phyloP scores from a whole-genome alignment of 257 asterid species.

The Schizonepeta tenuifolia region DNA sequence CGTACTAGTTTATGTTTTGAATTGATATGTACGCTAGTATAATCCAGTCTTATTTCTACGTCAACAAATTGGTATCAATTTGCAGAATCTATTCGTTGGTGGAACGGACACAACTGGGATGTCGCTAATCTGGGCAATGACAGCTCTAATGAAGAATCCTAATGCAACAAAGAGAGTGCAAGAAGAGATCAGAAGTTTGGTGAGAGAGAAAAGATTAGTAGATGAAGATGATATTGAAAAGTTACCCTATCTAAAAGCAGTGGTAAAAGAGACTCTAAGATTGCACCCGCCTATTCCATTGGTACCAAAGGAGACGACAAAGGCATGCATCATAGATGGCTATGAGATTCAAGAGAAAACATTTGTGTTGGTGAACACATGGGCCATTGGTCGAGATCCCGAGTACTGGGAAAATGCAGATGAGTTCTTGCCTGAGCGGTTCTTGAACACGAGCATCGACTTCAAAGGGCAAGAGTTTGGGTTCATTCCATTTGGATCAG shows the following conservation, averaged over 20 bases:
- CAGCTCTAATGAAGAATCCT: constrained; percentile 19
- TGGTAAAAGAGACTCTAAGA: constrained; percentile 8
- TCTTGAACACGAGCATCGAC: constrained; percentile 1
- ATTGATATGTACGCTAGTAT: too few species aligned
- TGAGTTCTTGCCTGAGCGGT: constrained; percentile 18
- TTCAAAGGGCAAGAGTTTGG: constrained; percentile 17
- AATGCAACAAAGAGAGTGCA: neutral
- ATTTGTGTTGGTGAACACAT: constrained; percentile 5
- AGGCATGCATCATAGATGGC: constrained; percentile 16
- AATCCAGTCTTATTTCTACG: too few species aligned
- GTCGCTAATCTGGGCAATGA: constrained; percentile 7
- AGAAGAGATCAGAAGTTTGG: constrained; percentile 1
- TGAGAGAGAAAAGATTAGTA: neutral
- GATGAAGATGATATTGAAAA: constrained; percentile 26
- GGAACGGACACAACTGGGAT: constrained; percentile 16
- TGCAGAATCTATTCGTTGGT: neutral
- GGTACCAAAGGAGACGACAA: constrained; percentile 1
- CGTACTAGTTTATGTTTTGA: too few species aligned
- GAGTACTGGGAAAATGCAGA: constrained; percentile 8
- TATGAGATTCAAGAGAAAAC: neutral
- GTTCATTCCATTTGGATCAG: constrained; percentile 20
- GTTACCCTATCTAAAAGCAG: constrained; percentile 10
- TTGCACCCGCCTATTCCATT: neutral
- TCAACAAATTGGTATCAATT: too few species aligned
- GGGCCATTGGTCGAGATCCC: constrained; percentile 25